phyloP scores from a whole-genome alignment of 2,329 filamentous ascomycete species.

The Leptographium procerum region DNA sequence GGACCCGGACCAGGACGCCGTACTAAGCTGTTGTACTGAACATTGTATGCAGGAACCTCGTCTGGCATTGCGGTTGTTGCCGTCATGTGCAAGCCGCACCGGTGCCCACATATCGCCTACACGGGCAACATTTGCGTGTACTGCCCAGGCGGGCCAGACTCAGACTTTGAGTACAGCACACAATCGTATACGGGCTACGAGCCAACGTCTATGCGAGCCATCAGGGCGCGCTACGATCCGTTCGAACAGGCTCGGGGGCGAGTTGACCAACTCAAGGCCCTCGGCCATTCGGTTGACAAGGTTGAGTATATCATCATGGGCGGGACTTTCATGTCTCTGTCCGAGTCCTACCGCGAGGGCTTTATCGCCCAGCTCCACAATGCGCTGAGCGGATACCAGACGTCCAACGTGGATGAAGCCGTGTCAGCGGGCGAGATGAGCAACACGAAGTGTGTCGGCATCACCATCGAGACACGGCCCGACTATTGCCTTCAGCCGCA shows the following conservation, averaged over 20 bases:
- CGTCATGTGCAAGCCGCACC: constrained; percentile 98
- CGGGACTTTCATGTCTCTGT: constrained; percentile 95
- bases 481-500: constrained; percentile 97
- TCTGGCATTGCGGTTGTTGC: constrained; percentile 97
- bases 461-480: constrained; percentile 93
- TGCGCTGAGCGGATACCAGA: constrained; percentile 90
- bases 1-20: background rate
- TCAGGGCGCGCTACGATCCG: constrained; percentile 90
- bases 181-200: constrained; percentile 99
- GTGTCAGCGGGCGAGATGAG: constrained; percentile 93
- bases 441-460: constrained; percentile 91
- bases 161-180: constrained; percentile 97
- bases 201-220: constrained; percentile 95
- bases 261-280: constrained; percentile 90
- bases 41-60: constrained; percentile 56
- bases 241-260: constrained; percentile 94
- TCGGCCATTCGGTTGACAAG: constrained; percentile 96
- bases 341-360: constrained; percentile 77
- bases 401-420: constrained; percentile 86
- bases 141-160: constrained; percentile 93
- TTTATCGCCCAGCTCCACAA: constrained; percentile 97
- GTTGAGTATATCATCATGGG: constrained; percentile 99
- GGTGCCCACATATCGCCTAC: constrained; percentile 95
- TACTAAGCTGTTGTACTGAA: background rate
- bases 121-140: constrained; percentile 99